Percentiles rank a stretch among this genome's conserved stretches.
Conservation (phyloP, 495 filamentous ascomycete species). For the Penicillium silybi region DNA sequence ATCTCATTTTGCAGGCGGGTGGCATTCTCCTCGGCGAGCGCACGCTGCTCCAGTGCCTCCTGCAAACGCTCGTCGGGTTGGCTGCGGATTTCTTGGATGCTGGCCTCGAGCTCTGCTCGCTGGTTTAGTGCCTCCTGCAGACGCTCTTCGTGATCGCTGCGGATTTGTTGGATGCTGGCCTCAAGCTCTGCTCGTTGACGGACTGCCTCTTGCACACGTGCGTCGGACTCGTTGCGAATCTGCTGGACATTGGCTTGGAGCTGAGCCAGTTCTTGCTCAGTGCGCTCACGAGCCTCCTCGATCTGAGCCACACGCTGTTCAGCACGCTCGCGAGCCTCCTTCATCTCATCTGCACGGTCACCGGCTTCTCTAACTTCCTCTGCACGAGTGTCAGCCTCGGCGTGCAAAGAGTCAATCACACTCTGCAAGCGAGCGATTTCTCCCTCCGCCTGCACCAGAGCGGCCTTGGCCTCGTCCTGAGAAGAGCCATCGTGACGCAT, state of each 20-base stretch:
- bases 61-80: conserved; percentile 32
- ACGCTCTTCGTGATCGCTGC: conserved; percentile 18
- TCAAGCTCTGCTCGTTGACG: conserved; percentile 17
- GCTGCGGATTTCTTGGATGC: conserved; percentile 34
- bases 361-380: conserved; percentile 45
- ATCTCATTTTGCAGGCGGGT: conserved; percentile 61
- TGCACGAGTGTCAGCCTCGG: conserved; percentile 22
- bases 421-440: conserved; percentile 42
- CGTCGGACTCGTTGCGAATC: not conserved
- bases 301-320: conserved; percentile 9
- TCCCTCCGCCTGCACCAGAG: conserved; percentile 48
- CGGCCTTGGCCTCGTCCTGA: conserved; percentile 24
- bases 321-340: conserved; percentile 9
- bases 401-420: conserved; percentile 26
- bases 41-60: conserved; percentile 22
- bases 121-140: not conserved
- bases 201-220: too few relatives aligned
- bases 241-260: conserved; percentile 23
- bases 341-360: conserved; percentile 19
- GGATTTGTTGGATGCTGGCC: conserved; percentile 35
- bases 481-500: conserved; percentile 32
- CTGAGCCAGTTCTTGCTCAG: conserved; percentile 31
- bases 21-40: conserved; percentile 41
- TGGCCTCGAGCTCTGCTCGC: conserved; percentile 23
- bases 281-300: conserved; percentile 25